phyloP scores from a whole-genome alignment of 2,329 filamentous ascomycete species.

The Pseudocercospora ulei region DNA sequence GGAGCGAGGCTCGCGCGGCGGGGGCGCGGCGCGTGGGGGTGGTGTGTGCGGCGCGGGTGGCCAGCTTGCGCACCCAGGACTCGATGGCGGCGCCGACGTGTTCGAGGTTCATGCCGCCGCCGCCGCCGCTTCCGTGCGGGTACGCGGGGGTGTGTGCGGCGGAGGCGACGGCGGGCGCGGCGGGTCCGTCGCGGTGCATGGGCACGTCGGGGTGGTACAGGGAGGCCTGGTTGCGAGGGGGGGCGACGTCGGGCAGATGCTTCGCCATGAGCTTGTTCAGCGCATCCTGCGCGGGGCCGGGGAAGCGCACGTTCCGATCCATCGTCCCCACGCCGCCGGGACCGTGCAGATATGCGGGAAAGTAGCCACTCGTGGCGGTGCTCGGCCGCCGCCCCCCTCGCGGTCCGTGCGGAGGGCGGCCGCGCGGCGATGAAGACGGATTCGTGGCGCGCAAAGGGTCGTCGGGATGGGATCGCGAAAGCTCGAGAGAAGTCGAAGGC shows the following conservation, averaged over 20 bases:
- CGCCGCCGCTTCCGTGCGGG: constrained; percentile 21
- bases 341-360: constrained; percentile 55
- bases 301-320: constrained; percentile 57
- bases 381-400: constrained; percentile 35
- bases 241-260: constrained; percentile 67
- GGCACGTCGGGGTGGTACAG: constrained; percentile 56
- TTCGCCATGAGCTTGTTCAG: constrained; percentile 76
- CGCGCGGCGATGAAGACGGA: constrained; percentile 30
- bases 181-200: constrained; percentile 35
- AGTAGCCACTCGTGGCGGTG: constrained; percentile 36
- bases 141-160: constrained; percentile 27
- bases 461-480: constrained; percentile 42
- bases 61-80: constrained; percentile 78
- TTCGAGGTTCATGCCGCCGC: constrained; percentile 50
- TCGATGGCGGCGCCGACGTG: constrained; percentile 81
- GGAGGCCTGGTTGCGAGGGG: constrained; percentile 47
- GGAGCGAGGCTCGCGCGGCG: constrained; percentile 27
- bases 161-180: constrained; percentile 24
- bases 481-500: constrained; percentile 56
- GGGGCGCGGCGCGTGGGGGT: constrained; percentile 13
- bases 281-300: constrained; percentile 73
- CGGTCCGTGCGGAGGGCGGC: constrained; percentile 36
- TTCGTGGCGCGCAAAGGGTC: constrained; percentile 26
- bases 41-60: constrained; percentile 46
- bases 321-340: constrained; percentile 85